Conservation (phyloP, 345 rosid species). For the Zanthoxylum bungeanum region DNA sequence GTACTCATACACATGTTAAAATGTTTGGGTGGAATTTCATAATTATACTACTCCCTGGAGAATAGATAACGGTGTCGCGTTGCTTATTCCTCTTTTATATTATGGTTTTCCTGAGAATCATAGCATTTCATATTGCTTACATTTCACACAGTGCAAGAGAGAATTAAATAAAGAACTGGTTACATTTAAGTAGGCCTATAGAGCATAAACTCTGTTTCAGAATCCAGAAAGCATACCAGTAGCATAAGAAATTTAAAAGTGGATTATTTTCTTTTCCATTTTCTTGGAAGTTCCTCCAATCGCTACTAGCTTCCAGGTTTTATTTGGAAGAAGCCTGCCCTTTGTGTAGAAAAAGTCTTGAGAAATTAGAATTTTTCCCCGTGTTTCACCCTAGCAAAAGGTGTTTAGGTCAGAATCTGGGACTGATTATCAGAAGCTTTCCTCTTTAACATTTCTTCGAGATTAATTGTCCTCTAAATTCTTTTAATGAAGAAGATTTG, state of each 20-base stretch:
- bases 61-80: not conserved
- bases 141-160: not conserved
- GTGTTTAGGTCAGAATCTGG: too few species aligned
- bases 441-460: too few species aligned
- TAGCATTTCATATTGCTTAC: not conserved
- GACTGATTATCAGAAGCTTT: too few species aligned
- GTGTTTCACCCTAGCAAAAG: too few species aligned
- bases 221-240: not conserved
- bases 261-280: not conserved
- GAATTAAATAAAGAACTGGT: not conserved
- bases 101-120: not conserved
- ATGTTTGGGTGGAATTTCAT: not conserved
- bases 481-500: too few species aligned
- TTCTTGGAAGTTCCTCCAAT: not conserved
- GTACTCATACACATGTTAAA: not conserved
- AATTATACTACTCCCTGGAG: not conserved
- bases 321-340: not conserved
- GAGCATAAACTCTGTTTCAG: not conserved
- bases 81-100: constrained; percentile 5
- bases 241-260: not conserved
- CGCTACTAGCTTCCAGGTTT: not conserved
- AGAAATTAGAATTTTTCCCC: too few species aligned
- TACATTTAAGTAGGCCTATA: not conserved
- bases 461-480: too few species aligned
- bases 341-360: not conserved